Conservation (phyloP, 441 rosid species). For the Arabidopsis lyrata region DNA sequence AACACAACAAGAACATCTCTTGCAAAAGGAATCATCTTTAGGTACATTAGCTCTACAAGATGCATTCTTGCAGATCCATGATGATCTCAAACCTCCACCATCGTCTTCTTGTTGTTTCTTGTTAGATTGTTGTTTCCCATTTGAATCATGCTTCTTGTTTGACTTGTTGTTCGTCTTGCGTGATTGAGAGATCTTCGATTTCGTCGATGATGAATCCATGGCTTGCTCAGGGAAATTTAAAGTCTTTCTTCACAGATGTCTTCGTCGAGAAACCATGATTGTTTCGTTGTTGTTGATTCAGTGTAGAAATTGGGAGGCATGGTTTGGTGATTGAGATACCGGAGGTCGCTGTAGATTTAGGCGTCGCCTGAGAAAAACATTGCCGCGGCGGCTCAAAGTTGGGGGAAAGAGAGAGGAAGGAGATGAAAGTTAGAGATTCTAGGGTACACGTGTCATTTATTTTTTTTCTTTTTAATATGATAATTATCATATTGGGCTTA, state of each 20-base stretch:
- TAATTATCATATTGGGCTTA: not conserved
- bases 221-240: not conserved
- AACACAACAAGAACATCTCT: conserved; percentile 96
- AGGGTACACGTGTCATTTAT: conserved; percentile 41
- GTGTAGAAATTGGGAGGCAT: not conserved
- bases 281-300: not conserved
- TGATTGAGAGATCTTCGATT: conserved; percentile 71
- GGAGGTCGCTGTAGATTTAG: conserved; percentile 6
- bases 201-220: conserved; percentile 54
- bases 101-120: conserved; percentile 25
- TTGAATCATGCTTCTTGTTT: conserved; percentile 71
- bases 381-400: conserved; percentile 39
- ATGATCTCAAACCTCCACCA: conserved; percentile 52
- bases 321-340: not conserved
- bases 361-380: conserved; percentile 35
- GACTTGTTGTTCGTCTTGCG: conserved; percentile 54
- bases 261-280: not conserved
- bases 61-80: conserved; percentile 95
- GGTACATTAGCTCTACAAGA: conserved; percentile 91
- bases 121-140: conserved; percentile 24
- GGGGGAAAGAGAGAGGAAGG: conserved; percentile 17
- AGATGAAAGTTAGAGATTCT: conserved; percentile 18
- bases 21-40: conserved; percentile 85
- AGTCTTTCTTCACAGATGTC: conserved; percentile 17
- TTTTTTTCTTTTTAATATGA: not conserved